Base-by-base conservation (phyloP, 306 rosid genomes). In the Phaseolus lunatus region DNA sequence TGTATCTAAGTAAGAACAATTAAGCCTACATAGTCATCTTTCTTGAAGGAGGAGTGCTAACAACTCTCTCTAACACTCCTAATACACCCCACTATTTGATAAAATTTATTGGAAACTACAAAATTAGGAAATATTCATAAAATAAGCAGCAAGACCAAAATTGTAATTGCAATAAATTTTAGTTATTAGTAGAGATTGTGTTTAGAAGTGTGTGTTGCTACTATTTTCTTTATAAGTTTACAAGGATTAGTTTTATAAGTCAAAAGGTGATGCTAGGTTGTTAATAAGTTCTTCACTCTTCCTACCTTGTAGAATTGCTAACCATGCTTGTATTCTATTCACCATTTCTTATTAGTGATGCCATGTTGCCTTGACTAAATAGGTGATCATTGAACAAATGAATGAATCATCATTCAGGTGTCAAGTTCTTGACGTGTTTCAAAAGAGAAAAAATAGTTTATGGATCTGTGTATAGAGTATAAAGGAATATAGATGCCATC, bases 321-420 rank as follows among this genome's bases (percentile, higher is more conserved):
- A 24, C 64, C 65, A 56, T 2, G 65, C 35, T 58, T 26, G 4
- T 26, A 13, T 58, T 58, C 37, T 26, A 14, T 58, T 24, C 35
- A 24, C n/a, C 9, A 24, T 56, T 10, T 23, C 27, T 12, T 57
- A 23, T 26, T 9, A 57, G 0, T 12, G 18, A 24, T 57, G 37
- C 35, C 63, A 24, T 56, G 8, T 24, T 57, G 64, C 18, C 35
- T 23, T 57, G 64, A 57, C 23, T 57, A 24, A 10, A 20, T 57
- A 24, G 64, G 35, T 24, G 18, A 57, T 12, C 6, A 12, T 57
- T 23, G 35, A 23, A 56, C 12, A 2, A 54, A 56, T 20, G 16
- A 57, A 57, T 11, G 64, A 57, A 9, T 57, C n/a, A 57, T n/a
- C 47, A 31, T 63, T 63, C 45, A 63, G 47, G 15, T 63, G 69